phyloP scores from a whole-genome alignment of 352 stramenopile species.

The Globisporangium sylvaticum region DNA sequence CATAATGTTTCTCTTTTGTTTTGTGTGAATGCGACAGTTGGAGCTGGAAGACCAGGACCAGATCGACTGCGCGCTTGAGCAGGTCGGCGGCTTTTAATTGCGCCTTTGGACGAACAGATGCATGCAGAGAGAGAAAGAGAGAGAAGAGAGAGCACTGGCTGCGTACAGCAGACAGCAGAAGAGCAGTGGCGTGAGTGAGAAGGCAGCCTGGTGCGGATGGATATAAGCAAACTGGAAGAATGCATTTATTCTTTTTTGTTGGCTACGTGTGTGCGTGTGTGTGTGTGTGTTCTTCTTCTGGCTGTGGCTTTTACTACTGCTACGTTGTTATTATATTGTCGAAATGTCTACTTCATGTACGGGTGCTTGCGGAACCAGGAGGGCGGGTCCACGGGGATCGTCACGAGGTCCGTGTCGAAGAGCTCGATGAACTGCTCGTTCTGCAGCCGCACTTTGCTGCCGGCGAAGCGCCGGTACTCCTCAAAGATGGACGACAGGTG shows the following conservation, averaged over 20 bases:
- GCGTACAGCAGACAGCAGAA: not conserved
- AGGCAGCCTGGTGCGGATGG: not conserved
- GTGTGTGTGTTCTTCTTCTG: not conserved
- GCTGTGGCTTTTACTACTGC: not conserved
- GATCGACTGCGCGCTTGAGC: conserved; percentile 95
- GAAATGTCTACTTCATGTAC: conserved; percentile 18
- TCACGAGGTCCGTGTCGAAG: conserved; percentile 92
- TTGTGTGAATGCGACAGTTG: conserved; percentile 32
- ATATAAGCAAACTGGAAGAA: not conserved
- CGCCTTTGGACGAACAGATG: not conserved
- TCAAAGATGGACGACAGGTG: conserved; percentile 92
- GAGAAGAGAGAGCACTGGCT: not conserved
- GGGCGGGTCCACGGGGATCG: conserved; percentile 71
- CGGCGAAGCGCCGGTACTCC: conserved; percentile 89
- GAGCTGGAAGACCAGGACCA: conserved; percentile 98
- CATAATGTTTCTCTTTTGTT: not conserved
- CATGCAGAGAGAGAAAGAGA: not conserved
- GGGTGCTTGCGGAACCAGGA: conserved; percentile 67
- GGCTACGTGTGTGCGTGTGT: not conserved
- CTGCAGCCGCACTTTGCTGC: conserved; percentile 87
- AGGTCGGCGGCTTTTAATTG: conserved; percentile 70
- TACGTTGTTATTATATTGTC: not conserved
- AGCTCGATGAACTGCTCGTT: conserved; percentile 95
- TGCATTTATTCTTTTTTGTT: conserved; percentile 5
- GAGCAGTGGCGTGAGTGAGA: not conserved